phyloP scores from a whole-genome alignment of 2,329 filamentous ascomycete species.

The Malbranchea zuffiana region DNA sequence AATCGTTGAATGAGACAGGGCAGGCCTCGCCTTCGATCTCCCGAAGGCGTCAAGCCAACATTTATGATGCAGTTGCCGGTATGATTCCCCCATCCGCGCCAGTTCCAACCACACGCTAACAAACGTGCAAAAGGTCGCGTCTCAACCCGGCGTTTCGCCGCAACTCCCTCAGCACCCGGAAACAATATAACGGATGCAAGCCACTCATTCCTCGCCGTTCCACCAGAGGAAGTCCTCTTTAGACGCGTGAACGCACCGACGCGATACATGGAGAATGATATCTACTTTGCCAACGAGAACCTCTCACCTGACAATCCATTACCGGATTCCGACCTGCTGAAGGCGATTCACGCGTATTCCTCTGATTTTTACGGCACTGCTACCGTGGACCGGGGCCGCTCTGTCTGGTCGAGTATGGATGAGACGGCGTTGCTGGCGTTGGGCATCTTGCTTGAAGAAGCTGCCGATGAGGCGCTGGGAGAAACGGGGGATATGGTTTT shows the following conservation, averaged over 20 bases:
- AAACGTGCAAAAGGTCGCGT: slow-evolving; percentile 36
- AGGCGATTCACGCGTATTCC: slow-evolving; percentile 46
- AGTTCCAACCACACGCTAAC: neutral
- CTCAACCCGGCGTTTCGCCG: slow-evolving; percentile 28
- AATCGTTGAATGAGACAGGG: slow-evolving; percentile 1
- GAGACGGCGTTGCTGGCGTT: slow-evolving; percentile 52
- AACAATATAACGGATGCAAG: slow-evolving; percentile 26
- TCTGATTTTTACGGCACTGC: slow-evolving; percentile 44
- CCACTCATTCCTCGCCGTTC: slow-evolving; percentile 30
- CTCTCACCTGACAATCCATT: slow-evolving; percentile 33
- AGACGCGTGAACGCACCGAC: slow-evolving; percentile 40
- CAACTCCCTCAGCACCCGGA: slow-evolving; percentile 13
- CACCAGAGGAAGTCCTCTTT: slow-evolving; percentile 50
- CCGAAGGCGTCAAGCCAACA: slow-evolving; percentile 31
- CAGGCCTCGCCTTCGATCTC: neutral
- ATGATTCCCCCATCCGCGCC: slow-evolving; percentile 7
- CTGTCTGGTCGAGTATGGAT: slow-evolving; percentile 45
- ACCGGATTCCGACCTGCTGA: slow-evolving; percentile 47
- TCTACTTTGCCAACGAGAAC: slow-evolving; percentile 44
- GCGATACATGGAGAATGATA: slow-evolving; percentile 44
- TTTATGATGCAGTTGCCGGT: slow-evolving; percentile 53
- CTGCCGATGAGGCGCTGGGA: slow-evolving; percentile 41
- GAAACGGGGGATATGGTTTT: slow-evolving; percentile 49
- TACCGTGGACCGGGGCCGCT: slow-evolving; percentile 23
- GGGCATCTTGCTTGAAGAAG: slow-evolving; percentile 51